These are phyloP conservation scores for Alopecurus myosuroides DNA, from an alignment of 176 grass and related monocot species.

Conservation along the genomic window DNA sequence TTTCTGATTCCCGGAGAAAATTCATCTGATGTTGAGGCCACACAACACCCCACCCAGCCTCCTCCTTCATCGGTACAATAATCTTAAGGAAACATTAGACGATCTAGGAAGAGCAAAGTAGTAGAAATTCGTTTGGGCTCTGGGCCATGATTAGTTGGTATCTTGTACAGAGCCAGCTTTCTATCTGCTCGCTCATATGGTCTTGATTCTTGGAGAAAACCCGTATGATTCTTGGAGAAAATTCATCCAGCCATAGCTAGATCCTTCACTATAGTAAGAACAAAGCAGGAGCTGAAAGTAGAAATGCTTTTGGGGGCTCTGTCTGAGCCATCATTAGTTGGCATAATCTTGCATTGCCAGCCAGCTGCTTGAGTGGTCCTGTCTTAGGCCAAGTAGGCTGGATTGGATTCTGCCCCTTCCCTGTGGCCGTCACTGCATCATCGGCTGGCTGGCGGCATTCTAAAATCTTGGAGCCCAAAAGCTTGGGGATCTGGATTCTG, in stretches of 20 bases:
- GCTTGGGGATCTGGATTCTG: constrained; percentile 26
- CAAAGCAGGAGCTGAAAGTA: background rate
- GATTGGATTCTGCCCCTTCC: constrained; percentile 8
- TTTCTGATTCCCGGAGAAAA: constrained; percentile 11
- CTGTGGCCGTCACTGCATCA: background rate
- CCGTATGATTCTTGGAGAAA: background rate
- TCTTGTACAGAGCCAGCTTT: background rate
- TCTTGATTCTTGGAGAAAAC: background rate
- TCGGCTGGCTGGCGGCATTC: constrained; percentile 12
- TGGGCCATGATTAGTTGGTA: constrained; percentile 44
- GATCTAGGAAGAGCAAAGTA: background rate
- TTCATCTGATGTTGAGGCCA: constrained; percentile 27
- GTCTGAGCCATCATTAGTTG: constrained; percentile 32
- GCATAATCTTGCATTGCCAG: constrained; percentile 24
- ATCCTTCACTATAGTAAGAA: background rate
- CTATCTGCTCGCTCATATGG: background rate
- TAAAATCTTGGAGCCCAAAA: constrained; percentile 26
- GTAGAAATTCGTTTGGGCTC: background rate
- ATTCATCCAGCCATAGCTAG: background rate
- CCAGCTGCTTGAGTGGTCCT: constrained; percentile 22
- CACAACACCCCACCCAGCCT: constrained; percentile 26
- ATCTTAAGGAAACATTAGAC: background rate
- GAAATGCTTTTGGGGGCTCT: background rate
- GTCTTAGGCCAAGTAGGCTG: constrained; percentile 11
- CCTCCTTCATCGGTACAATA: background rate